phyloP scores from a whole-genome alignment of 257 asterid species.

The Parsonsia alboflavescens region DNA sequence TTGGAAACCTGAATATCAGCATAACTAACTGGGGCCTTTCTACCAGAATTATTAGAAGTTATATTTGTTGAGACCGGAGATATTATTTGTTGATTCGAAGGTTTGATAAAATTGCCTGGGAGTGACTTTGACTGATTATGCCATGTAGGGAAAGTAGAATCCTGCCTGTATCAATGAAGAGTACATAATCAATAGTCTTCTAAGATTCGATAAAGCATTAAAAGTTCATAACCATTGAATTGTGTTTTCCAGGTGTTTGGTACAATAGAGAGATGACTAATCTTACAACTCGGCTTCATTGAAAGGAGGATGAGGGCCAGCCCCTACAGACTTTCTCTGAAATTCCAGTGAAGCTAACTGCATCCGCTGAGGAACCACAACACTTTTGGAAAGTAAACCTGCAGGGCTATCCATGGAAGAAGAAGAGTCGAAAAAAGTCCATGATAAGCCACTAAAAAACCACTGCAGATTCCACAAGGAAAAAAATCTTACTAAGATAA shows the following conservation, averaged over 20 bases:
- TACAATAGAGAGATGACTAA: slow-evolving; percentile 4
- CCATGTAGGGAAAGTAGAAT: slow-evolving; percentile 33
- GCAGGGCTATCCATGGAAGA: slow-evolving; percentile 30
- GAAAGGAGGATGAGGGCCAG: slow-evolving; percentile 32
- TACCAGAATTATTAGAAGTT: slow-evolving; percentile 37
- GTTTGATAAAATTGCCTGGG: slow-evolving; percentile 27
- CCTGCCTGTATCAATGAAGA: slow-evolving; percentile 39
- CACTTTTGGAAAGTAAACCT: slow-evolving; percentile 28
- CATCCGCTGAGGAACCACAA: slow-evolving; percentile 34
- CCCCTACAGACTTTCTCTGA: slow-evolving; percentile 36
- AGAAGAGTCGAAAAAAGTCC: slow-evolving; percentile 16
- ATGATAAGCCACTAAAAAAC: background rate
- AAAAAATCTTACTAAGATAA: background rate
- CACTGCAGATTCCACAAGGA: background rate
- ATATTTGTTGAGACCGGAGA: slow-evolving; percentile 24
- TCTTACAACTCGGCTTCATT: slow-evolving; percentile 50
- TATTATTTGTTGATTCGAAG: slow-evolving; percentile 31
- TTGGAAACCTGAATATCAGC: slow-evolving; percentile 50
- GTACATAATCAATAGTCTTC: background rate
- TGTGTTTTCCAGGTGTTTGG: background rate
- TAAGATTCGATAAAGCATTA: background rate
- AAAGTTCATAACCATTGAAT: background rate
- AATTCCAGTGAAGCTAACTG: slow-evolving; percentile 34
- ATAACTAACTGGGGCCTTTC: slow-evolving; percentile 39
- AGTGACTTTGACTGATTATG: slow-evolving; percentile 35